These are phyloP conservation scores for Alternaria viburni DNA, from an alignment of 2,329 filamentous ascomycete genomes.

Conservation along the genomic window DNA sequence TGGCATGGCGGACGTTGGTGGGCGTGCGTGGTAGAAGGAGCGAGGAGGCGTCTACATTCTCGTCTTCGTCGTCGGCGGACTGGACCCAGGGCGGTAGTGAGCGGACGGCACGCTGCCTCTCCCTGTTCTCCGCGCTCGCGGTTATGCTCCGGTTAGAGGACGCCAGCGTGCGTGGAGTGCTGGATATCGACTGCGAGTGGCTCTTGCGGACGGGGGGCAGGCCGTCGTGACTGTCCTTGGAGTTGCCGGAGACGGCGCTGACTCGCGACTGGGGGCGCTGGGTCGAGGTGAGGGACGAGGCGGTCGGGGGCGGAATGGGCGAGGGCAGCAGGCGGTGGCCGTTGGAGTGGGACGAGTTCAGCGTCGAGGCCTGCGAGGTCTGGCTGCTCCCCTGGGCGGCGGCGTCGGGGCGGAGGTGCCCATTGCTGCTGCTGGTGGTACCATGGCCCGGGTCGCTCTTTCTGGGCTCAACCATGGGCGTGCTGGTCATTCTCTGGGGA, in stretches of 20 bases:
- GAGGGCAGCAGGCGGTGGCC: conserved; percentile 39
- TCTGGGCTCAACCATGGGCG: conserved; percentile 37
- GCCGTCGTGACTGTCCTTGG: conserved; percentile 36
- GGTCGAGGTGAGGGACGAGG: conserved; percentile 36
- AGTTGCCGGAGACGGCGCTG: conserved; percentile 35
- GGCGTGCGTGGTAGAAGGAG: conserved; percentile 46
- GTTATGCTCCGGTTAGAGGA: conserved; percentile 39
- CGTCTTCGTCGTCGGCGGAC: conserved; percentile 45
- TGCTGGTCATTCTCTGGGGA: conserved; percentile 36
- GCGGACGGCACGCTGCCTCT: conserved; percentile 42
- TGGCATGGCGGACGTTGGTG: conserved; percentile 41
- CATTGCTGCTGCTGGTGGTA: background rate
- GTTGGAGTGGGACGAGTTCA: conserved; percentile 15
- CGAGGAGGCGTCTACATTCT: conserved; percentile 35
- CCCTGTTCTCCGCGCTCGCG: conserved; percentile 37
- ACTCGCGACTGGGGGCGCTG: conserved; percentile 41
- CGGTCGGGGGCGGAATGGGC: conserved; percentile 38
- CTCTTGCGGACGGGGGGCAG: conserved; percentile 32
- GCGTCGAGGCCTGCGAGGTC: background rate
- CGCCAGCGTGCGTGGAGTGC: conserved; percentile 46
- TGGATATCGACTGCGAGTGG: conserved; percentile 45
- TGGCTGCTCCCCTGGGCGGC: conserved; percentile 7
- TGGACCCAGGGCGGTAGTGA: conserved; percentile 50
- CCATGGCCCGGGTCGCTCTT: conserved; percentile 29
- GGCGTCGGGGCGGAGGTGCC: conserved; percentile 28